Evolutionary conservation across 331 rosid species (phyloP).

Genomic region (Ulmus americana): DNA sequence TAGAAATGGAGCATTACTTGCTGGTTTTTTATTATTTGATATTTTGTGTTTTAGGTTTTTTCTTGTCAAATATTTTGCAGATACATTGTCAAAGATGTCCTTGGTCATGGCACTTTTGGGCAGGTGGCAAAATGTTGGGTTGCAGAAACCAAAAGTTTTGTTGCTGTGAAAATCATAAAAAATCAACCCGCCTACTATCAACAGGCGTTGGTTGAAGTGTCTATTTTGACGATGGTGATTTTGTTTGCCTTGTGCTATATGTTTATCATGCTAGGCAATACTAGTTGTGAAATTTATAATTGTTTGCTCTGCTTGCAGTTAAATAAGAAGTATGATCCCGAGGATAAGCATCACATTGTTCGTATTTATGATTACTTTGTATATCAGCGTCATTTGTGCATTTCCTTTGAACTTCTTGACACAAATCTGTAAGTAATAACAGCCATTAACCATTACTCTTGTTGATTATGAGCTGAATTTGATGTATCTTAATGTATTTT

Average conservation of each 20-base stretch:
- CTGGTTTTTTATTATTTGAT: neutral
- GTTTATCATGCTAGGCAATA: conserved; percentile 5
- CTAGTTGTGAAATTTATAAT: conserved; percentile 11
- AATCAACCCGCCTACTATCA: conserved; percentile 99
- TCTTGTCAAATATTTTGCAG: conserved; percentile 36
- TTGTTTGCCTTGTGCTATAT: conserved; percentile 5
- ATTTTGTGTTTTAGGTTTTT: neutral
- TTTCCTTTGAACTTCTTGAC: conserved; percentile 93
- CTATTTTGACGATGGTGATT: conserved; percentile 78
- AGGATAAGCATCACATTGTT: conserved; percentile 98
- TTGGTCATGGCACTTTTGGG: conserved; percentile 98
- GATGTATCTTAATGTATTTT: neutral
- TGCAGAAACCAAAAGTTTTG: conserved; percentile 64
- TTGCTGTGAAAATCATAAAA: conserved; percentile 96
- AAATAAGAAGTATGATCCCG: conserved; percentile 93
- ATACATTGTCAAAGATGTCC: conserved; percentile 91
- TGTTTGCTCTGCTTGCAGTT: conserved; percentile 46
- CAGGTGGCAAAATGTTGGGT: conserved; percentile 98
- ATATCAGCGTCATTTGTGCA: conserved; percentile 92
- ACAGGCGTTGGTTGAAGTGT: conserved; percentile 96
- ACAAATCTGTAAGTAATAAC: conserved; percentile 77
- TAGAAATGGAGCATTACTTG: neutral
- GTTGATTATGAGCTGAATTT: neutral
- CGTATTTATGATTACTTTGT: conserved; percentile 96
- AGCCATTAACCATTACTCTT: neutral